Percentiles rank a stretch among this genome's conserved stretches.
These are phyloP conservation scores for Daldinia sp. DNA, from an alignment of 2,329 filamentous ascomycete species.

Conservation along the genomic window DNA sequence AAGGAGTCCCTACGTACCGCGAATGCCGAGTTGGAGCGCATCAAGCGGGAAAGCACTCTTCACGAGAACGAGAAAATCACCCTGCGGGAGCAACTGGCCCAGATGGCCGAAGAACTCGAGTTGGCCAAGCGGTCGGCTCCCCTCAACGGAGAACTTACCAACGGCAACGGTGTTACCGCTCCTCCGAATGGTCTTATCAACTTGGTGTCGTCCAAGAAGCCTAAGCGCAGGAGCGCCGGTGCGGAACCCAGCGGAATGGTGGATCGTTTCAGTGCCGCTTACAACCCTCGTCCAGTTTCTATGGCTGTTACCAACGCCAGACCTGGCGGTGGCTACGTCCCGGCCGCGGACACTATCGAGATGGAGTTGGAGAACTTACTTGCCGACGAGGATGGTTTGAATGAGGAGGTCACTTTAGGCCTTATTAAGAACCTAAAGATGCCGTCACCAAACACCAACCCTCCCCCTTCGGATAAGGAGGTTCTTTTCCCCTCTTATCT, in stretches of 20 bases:
- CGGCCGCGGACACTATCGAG: slow-evolving; percentile 90
- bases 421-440: slow-evolving; percentile 98
- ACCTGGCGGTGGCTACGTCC: slow-evolving; percentile 82
- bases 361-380: slow-evolving; percentile 93
- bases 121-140: slow-evolving; percentile 83
- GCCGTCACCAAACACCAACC: slow-evolving; percentile 85
- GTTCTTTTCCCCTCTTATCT: slow-evolving; percentile 98
- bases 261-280: slow-evolving; percentile 91
- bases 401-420: slow-evolving; percentile 96
- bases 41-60: slow-evolving; percentile 78
- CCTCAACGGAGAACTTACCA: slow-evolving; percentile 75
- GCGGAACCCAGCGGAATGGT: slow-evolving; percentile 86
- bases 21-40: slow-evolving; percentile 82
- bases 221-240: slow-evolving; percentile 92
- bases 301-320: slow-evolving; percentile 85
- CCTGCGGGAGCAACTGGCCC: slow-evolving; percentile 87
- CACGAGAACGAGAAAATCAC: slow-evolving; percentile 88
- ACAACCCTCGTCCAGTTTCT: slow-evolving; percentile 94
- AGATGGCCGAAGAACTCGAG: slow-evolving; percentile 93
- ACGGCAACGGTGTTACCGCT: slow-evolving; percentile 70
- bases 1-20: slow-evolving; percentile 84
- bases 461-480: slow-evolving; percentile 96
- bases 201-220: slow-evolving; percentile 95
- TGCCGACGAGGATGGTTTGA: slow-evolving; percentile 93
- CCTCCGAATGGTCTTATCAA: slow-evolving; percentile 88